These are phyloP conservation scores for Elsinoe perseae DNA, from an alignment of 2,329 filamentous ascomycete species.

Conservation along the genomic window DNA sequence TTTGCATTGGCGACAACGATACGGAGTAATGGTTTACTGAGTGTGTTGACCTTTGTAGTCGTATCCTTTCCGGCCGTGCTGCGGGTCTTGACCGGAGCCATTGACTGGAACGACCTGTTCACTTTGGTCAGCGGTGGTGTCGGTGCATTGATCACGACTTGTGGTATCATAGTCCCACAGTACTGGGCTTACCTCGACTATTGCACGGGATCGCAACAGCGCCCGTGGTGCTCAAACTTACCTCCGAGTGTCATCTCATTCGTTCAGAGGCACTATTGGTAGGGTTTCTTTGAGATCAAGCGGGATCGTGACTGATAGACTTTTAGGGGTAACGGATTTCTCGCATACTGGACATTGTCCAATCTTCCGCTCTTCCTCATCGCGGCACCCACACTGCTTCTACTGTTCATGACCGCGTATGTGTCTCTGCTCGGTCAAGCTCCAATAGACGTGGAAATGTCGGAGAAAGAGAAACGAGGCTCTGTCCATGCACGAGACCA, in stretches of 20 bases:
- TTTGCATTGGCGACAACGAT: conserved; percentile 69
- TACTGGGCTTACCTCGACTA: conserved; percentile 64
- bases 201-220: conserved; percentile 40
- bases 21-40: conserved; percentile 80
- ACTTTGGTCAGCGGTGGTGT: conserved; percentile 15
- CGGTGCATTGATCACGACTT: conserved; percentile 51
- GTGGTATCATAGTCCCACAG: conserved; percentile 67
- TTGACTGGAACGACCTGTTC: not conserved
- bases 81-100: conserved; percentile 26
- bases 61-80: conserved; percentile 35
- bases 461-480: not conserved
- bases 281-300: conserved; percentile 21
- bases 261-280: conserved; percentile 90
- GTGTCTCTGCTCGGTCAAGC: not conserved
- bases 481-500: not conserved
- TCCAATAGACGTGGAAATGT: not conserved
- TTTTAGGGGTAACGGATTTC: conserved; percentile 72
- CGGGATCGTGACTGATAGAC: conserved; percentile 11
- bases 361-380: conserved; percentile 85
- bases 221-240: conserved; percentile 67
- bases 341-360: conserved; percentile 80
- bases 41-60: conserved; percentile 59
- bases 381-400: conserved; percentile 64
- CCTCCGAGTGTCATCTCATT: conserved; percentile 85
- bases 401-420: conserved; percentile 56